These are phyloP conservation scores for Tetragonia tetragonoides DNA, from an alignment of 148 eudicot genomes.

Conservation along the genomic window DNA sequence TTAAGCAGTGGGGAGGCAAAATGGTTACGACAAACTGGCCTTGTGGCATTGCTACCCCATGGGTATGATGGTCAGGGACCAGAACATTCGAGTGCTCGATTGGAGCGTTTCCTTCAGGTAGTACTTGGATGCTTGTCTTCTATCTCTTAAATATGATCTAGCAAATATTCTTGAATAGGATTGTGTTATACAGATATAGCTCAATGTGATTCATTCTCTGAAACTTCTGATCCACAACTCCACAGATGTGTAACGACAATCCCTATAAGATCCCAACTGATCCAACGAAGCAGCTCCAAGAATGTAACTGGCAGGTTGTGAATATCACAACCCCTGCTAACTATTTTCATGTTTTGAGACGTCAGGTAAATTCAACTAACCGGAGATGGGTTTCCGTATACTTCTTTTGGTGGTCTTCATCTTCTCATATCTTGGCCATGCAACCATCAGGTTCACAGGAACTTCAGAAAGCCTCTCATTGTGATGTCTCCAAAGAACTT, in stretches of 20 bases:
- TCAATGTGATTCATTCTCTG: too few relatives aligned
- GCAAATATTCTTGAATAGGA: too few relatives aligned
- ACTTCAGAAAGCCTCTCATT: slow-evolving; percentile 79
- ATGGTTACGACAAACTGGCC: slow-evolving; percentile 28
- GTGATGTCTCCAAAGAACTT: slow-evolving; percentile 82
- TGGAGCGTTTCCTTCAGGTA: slow-evolving; percentile 74
- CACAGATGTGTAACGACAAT: slow-evolving; percentile 77
- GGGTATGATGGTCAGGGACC: slow-evolving; percentile 93
- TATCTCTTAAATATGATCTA: too few relatives aligned
- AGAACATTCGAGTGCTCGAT: slow-evolving; percentile 78
- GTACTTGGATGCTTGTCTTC: not conserved
- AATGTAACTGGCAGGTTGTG: slow-evolving; percentile 87
- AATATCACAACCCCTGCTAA: slow-evolving; percentile 74
- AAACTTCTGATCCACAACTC: not conserved
- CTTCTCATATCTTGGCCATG: not conserved
- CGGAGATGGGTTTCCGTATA: not conserved
- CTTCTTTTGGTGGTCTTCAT: slow-evolving; percentile 1
- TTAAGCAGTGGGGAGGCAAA: slow-evolving; percentile 29
- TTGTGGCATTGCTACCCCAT: slow-evolving; percentile 60
- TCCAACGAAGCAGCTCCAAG: slow-evolving; percentile 65
- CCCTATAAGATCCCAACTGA: slow-evolving; percentile 78
- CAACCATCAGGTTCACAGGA: slow-evolving; percentile 57
- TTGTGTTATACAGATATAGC: too few relatives aligned
- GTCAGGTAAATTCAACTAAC: slow-evolving; percentile 52
- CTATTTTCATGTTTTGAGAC: slow-evolving; percentile 67